A percentile compares a stretch with the other conserved stretches of the same genome.
phyloP scores from a whole-genome alignment of 2,329 filamentous ascomycete genomes.

The Biscogniauxia sp. region DNA sequence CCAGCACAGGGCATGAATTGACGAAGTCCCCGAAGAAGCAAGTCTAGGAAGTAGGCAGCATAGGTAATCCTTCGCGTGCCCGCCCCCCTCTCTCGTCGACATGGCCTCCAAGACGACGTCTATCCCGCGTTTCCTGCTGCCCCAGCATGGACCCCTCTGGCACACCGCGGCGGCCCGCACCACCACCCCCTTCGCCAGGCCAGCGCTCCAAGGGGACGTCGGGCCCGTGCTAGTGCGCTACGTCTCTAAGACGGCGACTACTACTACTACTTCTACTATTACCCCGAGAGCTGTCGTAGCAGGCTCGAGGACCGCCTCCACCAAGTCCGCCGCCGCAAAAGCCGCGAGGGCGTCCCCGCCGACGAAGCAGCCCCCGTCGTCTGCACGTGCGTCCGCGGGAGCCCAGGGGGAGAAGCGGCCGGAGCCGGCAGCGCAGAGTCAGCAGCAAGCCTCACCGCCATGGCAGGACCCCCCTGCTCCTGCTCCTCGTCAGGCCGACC shows the following conservation, averaged over 20 bases:
- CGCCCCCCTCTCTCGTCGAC: background rate
- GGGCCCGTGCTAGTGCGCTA: conserved; percentile 34
- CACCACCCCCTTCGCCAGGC: conserved; percentile 28
- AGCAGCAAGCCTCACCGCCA: background rate
- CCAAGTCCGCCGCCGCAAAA: conserved; percentile 14
- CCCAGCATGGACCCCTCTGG: conserved; percentile 58
- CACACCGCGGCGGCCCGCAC: conserved; percentile 28
- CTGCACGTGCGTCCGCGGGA: background rate
- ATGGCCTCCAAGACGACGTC: conserved; percentile 48
- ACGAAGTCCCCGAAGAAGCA: background rate
- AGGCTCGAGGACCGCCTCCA: conserved; percentile 12
- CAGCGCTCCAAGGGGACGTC: conserved; percentile 24
- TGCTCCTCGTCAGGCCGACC: conserved; percentile 16
- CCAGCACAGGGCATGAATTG: background rate
- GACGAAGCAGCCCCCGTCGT: conserved; percentile 19
- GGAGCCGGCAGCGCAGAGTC: background rate
- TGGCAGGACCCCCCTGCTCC: conserved; percentile 5
- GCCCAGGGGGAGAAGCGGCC: background rate
- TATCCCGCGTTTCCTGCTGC: conserved; percentile 68
- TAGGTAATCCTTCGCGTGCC: too few species aligned
- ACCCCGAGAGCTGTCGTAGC: conserved; percentile 31
- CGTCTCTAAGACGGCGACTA: conserved; percentile 36
- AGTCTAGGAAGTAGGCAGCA: too few species aligned
- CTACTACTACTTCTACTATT: conserved; percentile 19
- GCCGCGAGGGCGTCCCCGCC: conserved; percentile 24